A percentile compares a stretch with the other conserved stretches of the same genome.
These are phyloP conservation scores for Xylona heveae DNA, from an alignment of 495 filamentous ascomycete genomes.

Conservation along the genomic window DNA sequence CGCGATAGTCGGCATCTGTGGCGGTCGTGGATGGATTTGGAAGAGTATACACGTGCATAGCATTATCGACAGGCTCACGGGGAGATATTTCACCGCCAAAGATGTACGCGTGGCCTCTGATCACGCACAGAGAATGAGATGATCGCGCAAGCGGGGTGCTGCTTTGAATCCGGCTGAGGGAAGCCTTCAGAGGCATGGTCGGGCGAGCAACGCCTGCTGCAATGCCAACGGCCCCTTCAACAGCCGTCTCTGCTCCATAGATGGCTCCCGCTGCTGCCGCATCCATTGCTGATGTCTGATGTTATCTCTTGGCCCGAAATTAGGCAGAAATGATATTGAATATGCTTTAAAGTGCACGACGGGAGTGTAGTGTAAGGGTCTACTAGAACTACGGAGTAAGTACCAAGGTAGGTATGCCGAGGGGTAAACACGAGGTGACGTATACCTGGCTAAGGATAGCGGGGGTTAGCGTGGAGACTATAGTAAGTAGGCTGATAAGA, in stretches of 20 bases:
- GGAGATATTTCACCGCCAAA: conserved; percentile 38
- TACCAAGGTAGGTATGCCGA: too few relatives aligned
- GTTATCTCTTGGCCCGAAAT: too few relatives aligned
- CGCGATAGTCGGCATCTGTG: conserved; percentile 30
- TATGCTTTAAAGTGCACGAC: too few relatives aligned
- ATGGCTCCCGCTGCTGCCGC: conserved; percentile 14
- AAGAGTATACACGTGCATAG: conserved; percentile 43
- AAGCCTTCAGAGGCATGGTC: conserved; percentile 29
- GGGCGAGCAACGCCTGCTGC: conserved; percentile 19
- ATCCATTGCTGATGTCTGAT: too few relatives aligned
- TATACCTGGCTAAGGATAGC: too few relatives aligned
- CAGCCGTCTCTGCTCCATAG: conserved; percentile 14
- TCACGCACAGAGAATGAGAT: conserved; percentile 44
- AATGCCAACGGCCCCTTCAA: conserved; percentile 15
- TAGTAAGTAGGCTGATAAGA: too few relatives aligned
- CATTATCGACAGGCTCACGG: conserved; percentile 38
- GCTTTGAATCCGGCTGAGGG: conserved; percentile 30
- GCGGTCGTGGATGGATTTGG: conserved; percentile 26
- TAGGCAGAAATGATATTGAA: too few relatives aligned
- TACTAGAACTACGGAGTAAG: too few relatives aligned
- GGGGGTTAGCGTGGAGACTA: too few relatives aligned
- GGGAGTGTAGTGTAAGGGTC: too few relatives aligned
- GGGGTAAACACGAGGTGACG: too few relatives aligned
- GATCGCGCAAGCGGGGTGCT: conserved; percentile 36
- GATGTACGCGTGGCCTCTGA: conserved; percentile 45